Evolutionary conservation across 345 rosid species (phyloP).

Genomic region (Conringia planisiliqua): DNA sequence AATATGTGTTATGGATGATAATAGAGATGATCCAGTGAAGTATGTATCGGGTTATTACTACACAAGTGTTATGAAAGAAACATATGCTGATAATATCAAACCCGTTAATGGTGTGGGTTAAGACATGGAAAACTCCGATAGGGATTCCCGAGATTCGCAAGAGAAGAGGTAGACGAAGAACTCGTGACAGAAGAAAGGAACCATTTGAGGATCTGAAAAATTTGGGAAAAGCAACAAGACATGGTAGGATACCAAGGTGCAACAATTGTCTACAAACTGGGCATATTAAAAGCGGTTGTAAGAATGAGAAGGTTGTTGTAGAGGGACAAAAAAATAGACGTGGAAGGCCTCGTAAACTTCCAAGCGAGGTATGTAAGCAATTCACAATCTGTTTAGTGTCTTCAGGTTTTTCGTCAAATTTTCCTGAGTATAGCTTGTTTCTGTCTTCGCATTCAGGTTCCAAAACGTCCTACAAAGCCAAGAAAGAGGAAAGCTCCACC

Average conservation of each 20-base stretch:
- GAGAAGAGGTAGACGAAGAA: not conserved
- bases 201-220: not conserved
- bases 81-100: not conserved
- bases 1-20: not conserved
- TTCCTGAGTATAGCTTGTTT: too few species aligned
- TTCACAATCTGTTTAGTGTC: too few species aligned
- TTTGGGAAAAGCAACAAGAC: not conserved
- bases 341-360: not conserved
- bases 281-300: not conserved
- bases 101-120: not conserved
- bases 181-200: not conserved
- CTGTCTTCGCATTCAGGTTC: not conserved
- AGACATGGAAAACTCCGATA: not conserved
- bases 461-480: not conserved
- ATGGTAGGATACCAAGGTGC: not conserved
- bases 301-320: not conserved
- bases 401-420: too few species aligned
- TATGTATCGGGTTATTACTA: not conserved
- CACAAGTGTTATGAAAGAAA: not conserved
- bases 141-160: not conserved
- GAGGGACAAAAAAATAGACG: not conserved
- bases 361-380: not conserved
- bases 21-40: not conserved
- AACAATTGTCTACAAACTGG: not conserved
- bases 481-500: not conserved